Evolutionary conservation across 169 alveolate species (phyloP).

Genomic region (Cryptosporidium andersoni): DNA sequence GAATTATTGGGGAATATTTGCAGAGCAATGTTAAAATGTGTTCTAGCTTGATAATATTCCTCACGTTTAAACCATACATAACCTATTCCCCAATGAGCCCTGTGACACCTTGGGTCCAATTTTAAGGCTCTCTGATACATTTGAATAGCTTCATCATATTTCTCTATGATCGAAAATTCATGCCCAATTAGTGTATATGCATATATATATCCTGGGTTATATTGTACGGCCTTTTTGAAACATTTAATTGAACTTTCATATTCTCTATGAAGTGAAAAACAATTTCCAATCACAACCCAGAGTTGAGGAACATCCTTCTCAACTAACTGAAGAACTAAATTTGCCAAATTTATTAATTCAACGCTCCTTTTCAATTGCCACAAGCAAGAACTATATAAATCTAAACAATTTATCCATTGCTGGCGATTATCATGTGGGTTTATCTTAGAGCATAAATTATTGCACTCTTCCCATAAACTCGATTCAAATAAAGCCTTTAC

Average conservation of each 20-base stretch:
- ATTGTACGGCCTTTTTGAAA: constrained; percentile 85
- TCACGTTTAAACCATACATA: constrained; percentile 84
- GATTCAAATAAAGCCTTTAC: constrained; percentile 64
- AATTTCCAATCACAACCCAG: constrained; percentile 87
- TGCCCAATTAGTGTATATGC: constrained; percentile 87
- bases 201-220: constrained; percentile 81
- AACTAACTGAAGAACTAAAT: constrained; percentile 12
- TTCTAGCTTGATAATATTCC: constrained; percentile 81
- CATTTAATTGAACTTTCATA: constrained; percentile 86
- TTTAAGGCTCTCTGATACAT: constrained; percentile 81
- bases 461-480: constrained; percentile 63
- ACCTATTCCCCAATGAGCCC: constrained; percentile 90
- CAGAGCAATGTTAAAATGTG: constrained; percentile 78
- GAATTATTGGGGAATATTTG: constrained; percentile 81
- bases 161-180: constrained; percentile 85
- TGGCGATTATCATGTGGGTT: constrained; percentile 18
- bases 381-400: constrained; percentile 52
- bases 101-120: constrained; percentile 83
- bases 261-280: constrained; percentile 84
- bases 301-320: constrained; percentile 81
- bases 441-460: constrained; percentile 26
- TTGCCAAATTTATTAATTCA: constrained; percentile 52
- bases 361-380: constrained; percentile 58
- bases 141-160: constrained; percentile 83
- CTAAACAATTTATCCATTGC: constrained; percentile 68